Base-by-base conservation (phyloP, 2,329 filamentous ascomycete genomes). In the Tolypocladium pustulatum region DNA sequence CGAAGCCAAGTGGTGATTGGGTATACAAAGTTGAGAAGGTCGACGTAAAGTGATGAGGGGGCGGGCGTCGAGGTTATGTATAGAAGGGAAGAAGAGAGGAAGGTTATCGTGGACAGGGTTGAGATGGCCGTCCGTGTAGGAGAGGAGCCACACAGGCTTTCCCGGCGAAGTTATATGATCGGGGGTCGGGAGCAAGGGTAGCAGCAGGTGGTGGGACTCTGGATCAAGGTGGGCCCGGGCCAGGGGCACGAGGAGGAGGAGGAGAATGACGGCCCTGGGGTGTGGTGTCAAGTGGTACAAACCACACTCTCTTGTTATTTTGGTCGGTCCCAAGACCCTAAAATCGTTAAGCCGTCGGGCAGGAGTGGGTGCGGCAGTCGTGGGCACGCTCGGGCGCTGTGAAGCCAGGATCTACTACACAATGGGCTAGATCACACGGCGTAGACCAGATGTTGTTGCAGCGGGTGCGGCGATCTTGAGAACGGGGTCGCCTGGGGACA, bases 361-460 rank as follows among this genome's bases (percentile, higher is more conserved):
- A 46, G 51, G 55, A 41, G 55, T 57, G 58, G 51, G 56, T 57
- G 55, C 58, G 58, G 58, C 58, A 57, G 56, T 54, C 53, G 54
- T 38, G 59, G 60, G 38, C 57, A 55, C 63, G 62, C 63, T 63
- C 59, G 62, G 60, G 63, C 63, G 38, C 57, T 46, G 56, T 51
- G 56, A 41, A 49, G 54, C 61, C 57, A 58, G 63, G 56, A 60
- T 62, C 57, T 60, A 59, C 55, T 61, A 62, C 62, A 64, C 59
- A 61, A 61, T 55, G 58, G 62, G 59, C 61, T 61, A 62, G 60
- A 62, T 60, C 58, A 55, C 15, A 46, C 32, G 61, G 40, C 43
- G 58, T 41, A 60, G 53, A 52, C 58, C 54, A 57, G 59, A 60
- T 58, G 57, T 49, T 61, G 61, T 51, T 59, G 59, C 58, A 54